Evolutionary conservation across 805 yeast species (phyloP).

Genomic region (Tetrapisispora namnaoensis): DNA sequence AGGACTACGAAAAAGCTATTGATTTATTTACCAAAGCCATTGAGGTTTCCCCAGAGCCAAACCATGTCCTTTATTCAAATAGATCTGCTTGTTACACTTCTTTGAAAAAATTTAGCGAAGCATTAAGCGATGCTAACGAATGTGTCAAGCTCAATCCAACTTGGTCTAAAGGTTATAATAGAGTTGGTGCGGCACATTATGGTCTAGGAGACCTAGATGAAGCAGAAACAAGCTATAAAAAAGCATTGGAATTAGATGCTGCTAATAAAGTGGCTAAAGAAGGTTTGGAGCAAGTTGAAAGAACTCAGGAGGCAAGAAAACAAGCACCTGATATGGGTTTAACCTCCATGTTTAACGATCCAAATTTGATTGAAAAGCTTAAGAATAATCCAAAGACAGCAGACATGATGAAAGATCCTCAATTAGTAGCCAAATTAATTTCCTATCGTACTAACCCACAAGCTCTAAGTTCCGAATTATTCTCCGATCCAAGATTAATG

Average conservation of each 20-base stretch:
- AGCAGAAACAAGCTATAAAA: conserved; percentile 61
- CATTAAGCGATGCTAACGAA: conserved; percentile 75
- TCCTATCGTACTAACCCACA: conserved; percentile 61
- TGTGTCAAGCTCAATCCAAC: conserved; percentile 71
- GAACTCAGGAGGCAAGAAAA: conserved; percentile 44
- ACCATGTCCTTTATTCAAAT: conserved; percentile 88
- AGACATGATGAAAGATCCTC: conserved; percentile 80
- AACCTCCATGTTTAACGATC: conserved; percentile 71
- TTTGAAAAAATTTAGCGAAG: conserved; percentile 58
- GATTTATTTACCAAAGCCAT: conserved; percentile 81
- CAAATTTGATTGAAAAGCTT: conserved; percentile 64
- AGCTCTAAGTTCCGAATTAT: conserved; percentile 57
- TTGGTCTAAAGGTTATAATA: conserved; percentile 94
- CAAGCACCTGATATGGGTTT: conserved; percentile 62
- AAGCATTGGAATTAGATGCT: conserved; percentile 75
- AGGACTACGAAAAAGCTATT: conserved; percentile 72
- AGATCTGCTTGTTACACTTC: conserved; percentile 90
- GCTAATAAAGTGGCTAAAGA: conserved; percentile 76
- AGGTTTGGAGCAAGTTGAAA: conserved; percentile 64
- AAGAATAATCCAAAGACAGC: conserved; percentile 79
- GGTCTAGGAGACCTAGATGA: conserved; percentile 78
- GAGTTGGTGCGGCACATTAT: conserved; percentile 86
- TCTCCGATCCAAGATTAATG: conserved; percentile 80
- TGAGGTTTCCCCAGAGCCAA: conserved; percentile 69
- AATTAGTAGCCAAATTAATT: conserved; percentile 55